phyloP scores from a whole-genome alignment of 202 grass and related monocot genomes.

The Carex arenaria region DNA sequence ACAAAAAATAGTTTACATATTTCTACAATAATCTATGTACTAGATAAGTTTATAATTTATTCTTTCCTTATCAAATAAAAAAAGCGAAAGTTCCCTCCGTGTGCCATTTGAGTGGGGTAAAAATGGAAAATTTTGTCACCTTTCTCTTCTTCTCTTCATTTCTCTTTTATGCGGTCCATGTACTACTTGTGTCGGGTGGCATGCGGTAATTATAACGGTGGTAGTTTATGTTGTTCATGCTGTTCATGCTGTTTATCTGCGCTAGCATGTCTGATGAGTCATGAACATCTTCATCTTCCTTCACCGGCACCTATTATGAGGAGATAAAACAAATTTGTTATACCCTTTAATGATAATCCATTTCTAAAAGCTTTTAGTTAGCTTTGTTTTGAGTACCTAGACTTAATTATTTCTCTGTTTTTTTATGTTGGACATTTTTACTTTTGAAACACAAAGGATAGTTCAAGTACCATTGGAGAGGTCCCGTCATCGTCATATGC shows the following conservation, averaged over 20 bases:
- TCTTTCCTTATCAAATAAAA: conserved; percentile 6
- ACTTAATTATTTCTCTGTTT: not conserved
- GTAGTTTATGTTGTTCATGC: conserved; percentile 30
- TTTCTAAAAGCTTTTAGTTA: not conserved
- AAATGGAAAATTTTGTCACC: not conserved
- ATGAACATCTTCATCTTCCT: conserved; percentile 61
- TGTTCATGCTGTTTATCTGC: conserved; percentile 42
- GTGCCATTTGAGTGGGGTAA: not conserved
- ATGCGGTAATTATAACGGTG: conserved; percentile 41
- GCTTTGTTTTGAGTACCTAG: not conserved
- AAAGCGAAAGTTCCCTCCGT: not conserved
- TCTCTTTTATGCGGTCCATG: conserved; percentile 1
- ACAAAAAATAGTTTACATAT: conserved; percentile 1
- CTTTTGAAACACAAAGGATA: not conserved
- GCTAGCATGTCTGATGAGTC: conserved; percentile 49
- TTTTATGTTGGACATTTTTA: conserved; percentile 2
- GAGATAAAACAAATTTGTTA: not conserved
- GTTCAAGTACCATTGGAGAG: conserved; percentile 25
- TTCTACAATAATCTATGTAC: conserved; percentile 16
- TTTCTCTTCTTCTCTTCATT: not conserved
- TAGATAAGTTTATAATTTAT: not conserved
- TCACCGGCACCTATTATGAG: conserved; percentile 38
- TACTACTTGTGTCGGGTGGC: not conserved
- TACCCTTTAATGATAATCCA: not conserved
- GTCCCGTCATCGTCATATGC: conserved; percentile 57